Percentiles rank a stretch among this genome's conserved stretches.
Conservation (phyloP, 768 basidiomycete species). For the Tricholoma hemisulphureum region DNA sequence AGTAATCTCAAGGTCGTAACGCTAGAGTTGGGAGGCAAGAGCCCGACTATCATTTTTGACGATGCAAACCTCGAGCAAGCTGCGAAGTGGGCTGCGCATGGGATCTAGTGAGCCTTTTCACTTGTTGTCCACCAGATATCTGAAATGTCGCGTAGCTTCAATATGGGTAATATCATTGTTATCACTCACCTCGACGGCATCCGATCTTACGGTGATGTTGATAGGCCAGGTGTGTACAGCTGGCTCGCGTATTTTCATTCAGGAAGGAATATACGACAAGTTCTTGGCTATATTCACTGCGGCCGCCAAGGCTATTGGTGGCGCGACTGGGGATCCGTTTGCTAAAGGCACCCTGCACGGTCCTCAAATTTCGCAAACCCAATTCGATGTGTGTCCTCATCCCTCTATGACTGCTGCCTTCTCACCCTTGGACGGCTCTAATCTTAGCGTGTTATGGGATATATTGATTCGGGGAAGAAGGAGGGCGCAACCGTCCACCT, state of each 20-base stretch:
- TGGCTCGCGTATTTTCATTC: constrained; percentile 57
- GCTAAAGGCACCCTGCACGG: constrained; percentile 40
- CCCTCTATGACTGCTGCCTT: constrained; percentile 19
- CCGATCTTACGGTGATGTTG: neutral
- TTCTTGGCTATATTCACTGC: constrained; percentile 47
- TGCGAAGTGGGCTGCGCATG: constrained; percentile 65
- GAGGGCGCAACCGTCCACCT: constrained; percentile 61
- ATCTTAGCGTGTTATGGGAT: constrained; percentile 60
- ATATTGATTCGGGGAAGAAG: constrained; percentile 53
- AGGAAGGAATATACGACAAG: constrained; percentile 54
- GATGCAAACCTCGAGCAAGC: constrained; percentile 70
- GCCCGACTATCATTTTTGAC: constrained; percentile 65
- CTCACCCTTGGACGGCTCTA: neutral
- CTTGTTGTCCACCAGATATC: neutral
- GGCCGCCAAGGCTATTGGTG: constrained; percentile 34
- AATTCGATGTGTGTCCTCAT: constrained; percentile 40
- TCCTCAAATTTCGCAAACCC: constrained; percentile 47
- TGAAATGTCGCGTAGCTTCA: constrained; percentile 14
- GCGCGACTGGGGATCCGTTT: constrained; percentile 44
- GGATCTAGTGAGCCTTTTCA: constrained; percentile 55
- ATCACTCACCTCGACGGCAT: neutral
- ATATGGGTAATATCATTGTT: constrained; percentile 35
- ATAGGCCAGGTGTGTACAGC: constrained; percentile 52
- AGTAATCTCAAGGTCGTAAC: constrained; percentile 83
- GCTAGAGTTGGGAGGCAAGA: constrained; percentile 79